These are phyloP conservation scores for Acacia confusa DNA, from an alignment of 306 rosid genomes.

Conservation along the genomic window DNA sequence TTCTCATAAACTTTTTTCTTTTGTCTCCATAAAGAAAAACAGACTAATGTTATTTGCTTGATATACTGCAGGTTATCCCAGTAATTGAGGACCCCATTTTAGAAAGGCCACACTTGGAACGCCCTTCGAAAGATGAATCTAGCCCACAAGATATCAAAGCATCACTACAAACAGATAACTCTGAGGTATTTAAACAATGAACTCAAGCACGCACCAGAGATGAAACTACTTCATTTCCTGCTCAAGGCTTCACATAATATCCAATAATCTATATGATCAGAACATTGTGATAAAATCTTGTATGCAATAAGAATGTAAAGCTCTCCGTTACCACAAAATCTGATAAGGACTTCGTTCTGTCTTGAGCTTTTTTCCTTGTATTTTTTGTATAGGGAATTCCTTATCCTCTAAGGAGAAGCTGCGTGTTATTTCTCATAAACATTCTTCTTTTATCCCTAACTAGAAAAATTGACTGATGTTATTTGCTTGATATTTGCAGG, in stretches of 20 bases:
- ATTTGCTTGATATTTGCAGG: slow-evolving; percentile 31
- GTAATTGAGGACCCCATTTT: slow-evolving; percentile 24
- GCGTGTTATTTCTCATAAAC: neutral
- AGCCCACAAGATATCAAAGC: neutral
- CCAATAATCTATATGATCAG: neutral
- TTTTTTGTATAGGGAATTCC: neutral
- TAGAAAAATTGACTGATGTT: slow-evolving; percentile 2
- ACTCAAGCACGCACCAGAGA: neutral
- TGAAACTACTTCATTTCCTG: neutral
- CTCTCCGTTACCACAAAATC: neutral
- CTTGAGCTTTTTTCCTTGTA: neutral
- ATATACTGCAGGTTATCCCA: slow-evolving; percentile 34
- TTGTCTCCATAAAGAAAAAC: neutral
- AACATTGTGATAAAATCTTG: neutral
- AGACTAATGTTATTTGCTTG: slow-evolving; percentile 14
- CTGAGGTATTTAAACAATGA: neutral
- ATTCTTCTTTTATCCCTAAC: neutral
- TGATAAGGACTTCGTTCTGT: neutral
- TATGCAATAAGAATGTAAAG: neutral
- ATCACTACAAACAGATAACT: neutral
- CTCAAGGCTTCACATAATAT: neutral
- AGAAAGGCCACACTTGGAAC: neutral
- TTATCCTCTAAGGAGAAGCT: neutral
- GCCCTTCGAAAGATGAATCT: neutral
- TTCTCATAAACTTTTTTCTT: neutral